These are phyloP conservation scores for Mycena floridula DNA, from an alignment of 768 basidiomycete species.

Conservation along the genomic window DNA sequence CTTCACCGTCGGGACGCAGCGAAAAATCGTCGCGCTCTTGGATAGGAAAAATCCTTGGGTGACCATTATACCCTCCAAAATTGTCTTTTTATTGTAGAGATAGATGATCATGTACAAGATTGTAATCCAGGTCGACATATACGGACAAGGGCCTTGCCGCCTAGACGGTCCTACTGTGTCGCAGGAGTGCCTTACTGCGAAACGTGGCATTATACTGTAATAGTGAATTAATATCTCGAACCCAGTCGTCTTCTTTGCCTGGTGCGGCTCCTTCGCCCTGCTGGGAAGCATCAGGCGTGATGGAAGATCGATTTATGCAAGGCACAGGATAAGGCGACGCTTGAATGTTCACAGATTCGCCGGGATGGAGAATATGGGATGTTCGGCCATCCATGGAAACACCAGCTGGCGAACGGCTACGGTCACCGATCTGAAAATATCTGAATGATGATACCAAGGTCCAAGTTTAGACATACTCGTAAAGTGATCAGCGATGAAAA, in stretches of 20 bases:
- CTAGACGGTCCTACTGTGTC: slow-evolving; percentile 70
- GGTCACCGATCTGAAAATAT: slow-evolving; percentile 65
- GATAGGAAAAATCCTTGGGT: too few species aligned
- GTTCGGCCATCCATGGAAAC: slow-evolving; percentile 92
- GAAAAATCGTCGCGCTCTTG: not conserved
- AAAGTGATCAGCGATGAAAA: slow-evolving; percentile 71
- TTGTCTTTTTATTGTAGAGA: too few species aligned
- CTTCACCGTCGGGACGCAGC: not conserved
- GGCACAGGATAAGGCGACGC: slow-evolving; percentile 89
- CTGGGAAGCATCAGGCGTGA: slow-evolving; percentile 42
- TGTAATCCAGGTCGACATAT: too few species aligned
- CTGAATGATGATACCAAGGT: not conserved
- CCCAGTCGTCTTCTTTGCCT: slow-evolving; percentile 91
- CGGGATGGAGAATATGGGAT: slow-evolving; percentile 75
- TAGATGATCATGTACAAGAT: too few species aligned
- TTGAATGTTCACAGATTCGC: slow-evolving; percentile 80
- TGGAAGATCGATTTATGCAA: slow-evolving; percentile 84
- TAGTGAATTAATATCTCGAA: slow-evolving; percentile 92
- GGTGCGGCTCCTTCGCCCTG: slow-evolving; percentile 63
- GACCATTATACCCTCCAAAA: too few species aligned
- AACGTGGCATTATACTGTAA: slow-evolving; percentile 95
- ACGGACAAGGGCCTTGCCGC: too few species aligned
- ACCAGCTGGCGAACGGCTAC: slow-evolving; percentile 80
- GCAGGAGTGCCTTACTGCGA: slow-evolving; percentile 77
- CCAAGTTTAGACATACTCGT: slow-evolving; percentile 35